A percentile compares a stretch with the other conserved stretches of the same genome.
These are phyloP conservation scores for Plantago ovata DNA, from an alignment of 257 asterid genomes.

Conservation along the genomic window DNA sequence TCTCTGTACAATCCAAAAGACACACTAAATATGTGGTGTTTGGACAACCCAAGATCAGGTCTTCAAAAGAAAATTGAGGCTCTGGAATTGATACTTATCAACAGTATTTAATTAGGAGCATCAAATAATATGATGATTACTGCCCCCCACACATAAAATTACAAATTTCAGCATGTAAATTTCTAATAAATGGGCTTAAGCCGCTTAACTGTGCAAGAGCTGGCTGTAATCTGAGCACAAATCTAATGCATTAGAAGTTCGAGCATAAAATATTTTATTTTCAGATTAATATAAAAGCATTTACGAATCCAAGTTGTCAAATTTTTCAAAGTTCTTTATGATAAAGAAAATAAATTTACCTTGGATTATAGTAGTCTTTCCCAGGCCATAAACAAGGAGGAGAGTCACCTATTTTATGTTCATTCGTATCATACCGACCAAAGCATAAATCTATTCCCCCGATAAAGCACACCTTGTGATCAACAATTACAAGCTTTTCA, in stretches of 20 bases:
- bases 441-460: slow-evolving; percentile 96
- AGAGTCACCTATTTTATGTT: slow-evolving; percentile 68
- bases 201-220: too few species aligned
- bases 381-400: slow-evolving; percentile 84
- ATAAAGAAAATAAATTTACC: slow-evolving; percentile 39
- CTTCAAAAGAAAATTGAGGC: slow-evolving; percentile 4
- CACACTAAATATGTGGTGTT: slow-evolving; percentile 2
- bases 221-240: not conserved
- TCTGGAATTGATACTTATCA: not conserved
- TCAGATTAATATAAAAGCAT: slow-evolving; percentile 4
- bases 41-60: not conserved
- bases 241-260: not conserved
- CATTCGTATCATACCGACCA: slow-evolving; percentile 85
- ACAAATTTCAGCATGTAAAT: not conserved
- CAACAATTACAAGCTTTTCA: slow-evolving; percentile 92
- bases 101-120: not conserved
- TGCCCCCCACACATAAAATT: not conserved
- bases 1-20: slow-evolving; percentile 43
- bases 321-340: slow-evolving; percentile 6
- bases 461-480: slow-evolving; percentile 67
- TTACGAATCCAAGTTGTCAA: slow-evolving; percentile 13
- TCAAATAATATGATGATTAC: not conserved
- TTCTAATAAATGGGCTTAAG: too few species aligned
- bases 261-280: not conserved
- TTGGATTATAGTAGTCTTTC: slow-evolving; percentile 94